Evolutionary conservation across 2,329 filamentous ascomycete genomes (phyloP).

Genomic region (Pseudogymnoascus sp.): DNA sequence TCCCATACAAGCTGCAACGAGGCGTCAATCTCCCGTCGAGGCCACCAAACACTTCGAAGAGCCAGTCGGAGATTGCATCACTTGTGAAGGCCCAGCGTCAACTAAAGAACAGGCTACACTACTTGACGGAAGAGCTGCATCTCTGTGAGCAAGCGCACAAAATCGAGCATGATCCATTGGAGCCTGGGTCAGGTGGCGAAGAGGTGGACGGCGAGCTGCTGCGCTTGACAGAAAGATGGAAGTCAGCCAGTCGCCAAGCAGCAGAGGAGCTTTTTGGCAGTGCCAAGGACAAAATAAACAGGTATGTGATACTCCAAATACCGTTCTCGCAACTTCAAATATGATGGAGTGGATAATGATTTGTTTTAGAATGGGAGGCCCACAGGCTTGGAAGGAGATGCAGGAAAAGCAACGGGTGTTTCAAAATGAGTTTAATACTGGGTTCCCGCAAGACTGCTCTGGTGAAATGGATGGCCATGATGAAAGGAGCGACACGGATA

Average conservation of each 20-base stretch:
- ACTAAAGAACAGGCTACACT: slow-evolving; percentile 25
- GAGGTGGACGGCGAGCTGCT: slow-evolving; percentile 46
- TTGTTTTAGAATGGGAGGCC: slow-evolving; percentile 46
- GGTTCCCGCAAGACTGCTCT: slow-evolving; percentile 30
- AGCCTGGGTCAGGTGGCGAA: slow-evolving; percentile 13
- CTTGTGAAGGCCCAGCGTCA: slow-evolving; percentile 29
- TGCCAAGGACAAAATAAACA: slow-evolving; percentile 51
- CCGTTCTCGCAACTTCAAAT: neutral
- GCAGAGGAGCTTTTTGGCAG: slow-evolving; percentile 60
- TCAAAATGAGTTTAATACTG: slow-evolving; percentile 23
- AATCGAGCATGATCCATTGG: slow-evolving; percentile 34
- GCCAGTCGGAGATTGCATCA: slow-evolving; percentile 23
- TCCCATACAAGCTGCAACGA: neutral
- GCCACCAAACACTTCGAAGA: neutral
- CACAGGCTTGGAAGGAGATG: slow-evolving; percentile 46
- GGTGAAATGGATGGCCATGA: slow-evolving; percentile 27
- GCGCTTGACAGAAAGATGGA: slow-evolving; percentile 53
- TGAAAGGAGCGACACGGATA: slow-evolving; percentile 32
- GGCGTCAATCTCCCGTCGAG: neutral
- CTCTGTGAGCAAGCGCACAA: slow-evolving; percentile 43
- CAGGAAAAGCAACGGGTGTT: slow-evolving; percentile 35
- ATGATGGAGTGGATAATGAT: slow-evolving; percentile 9
- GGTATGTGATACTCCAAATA: slow-evolving; percentile 23
- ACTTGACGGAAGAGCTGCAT: slow-evolving; percentile 37
- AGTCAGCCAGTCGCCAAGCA: slow-evolving; percentile 48